A percentile compares a stretch with the other conserved stretches of the same genome.
Evolutionary conservation across 1,139 yeast species (phyloP).

Genomic region (Petasospora fabianii): DNA sequence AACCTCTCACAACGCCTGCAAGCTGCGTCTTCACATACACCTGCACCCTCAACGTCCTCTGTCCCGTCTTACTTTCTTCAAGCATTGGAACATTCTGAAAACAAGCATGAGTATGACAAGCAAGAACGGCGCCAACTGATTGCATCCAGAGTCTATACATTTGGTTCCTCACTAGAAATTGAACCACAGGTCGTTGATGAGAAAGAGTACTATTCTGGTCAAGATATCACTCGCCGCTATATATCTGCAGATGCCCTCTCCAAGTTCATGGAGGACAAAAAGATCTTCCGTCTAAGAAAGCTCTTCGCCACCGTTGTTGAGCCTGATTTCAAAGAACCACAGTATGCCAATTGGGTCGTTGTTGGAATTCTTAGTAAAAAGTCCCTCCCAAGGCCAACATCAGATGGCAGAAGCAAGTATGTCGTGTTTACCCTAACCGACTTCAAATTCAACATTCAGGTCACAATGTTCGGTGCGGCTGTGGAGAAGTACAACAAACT

Average conservation of each 20-base stretch:
- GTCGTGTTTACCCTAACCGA: conserved; percentile 66
- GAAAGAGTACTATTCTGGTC: conserved; percentile 34
- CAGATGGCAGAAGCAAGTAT: conserved; percentile 46
- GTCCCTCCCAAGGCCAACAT: conserved; percentile 46
- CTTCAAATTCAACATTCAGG: conserved; percentile 52
- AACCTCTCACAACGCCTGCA: not conserved
- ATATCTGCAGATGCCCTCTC: conserved; percentile 35
- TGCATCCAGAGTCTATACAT: conserved; percentile 35
- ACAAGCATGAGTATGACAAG: conserved; percentile 22
- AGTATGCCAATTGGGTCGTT: conserved; percentile 70
- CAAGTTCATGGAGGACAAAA: conserved; percentile 40
- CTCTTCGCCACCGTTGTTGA: conserved; percentile 62
- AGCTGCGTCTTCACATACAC: not conserved
- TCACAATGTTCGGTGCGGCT: conserved; percentile 58
- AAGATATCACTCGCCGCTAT: conserved; percentile 43
- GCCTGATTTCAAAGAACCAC: conserved; percentile 67
- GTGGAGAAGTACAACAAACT: conserved; percentile 70
- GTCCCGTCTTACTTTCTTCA: conserved; percentile 32
- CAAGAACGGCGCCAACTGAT: conserved; percentile 25
- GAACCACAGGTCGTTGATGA: conserved; percentile 31
- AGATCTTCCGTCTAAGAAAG: conserved; percentile 52
- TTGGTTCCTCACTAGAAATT: conserved; percentile 26
- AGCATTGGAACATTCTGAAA: conserved; percentile 26
- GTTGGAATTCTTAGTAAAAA: conserved; percentile 65
- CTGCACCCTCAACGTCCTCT: conserved; percentile 2